A percentile compares a stretch with the other conserved stretches of the same genome.
Conservation (phyloP, 768 basidiomycete genomes). For the Agrocybe pediades region DNA sequence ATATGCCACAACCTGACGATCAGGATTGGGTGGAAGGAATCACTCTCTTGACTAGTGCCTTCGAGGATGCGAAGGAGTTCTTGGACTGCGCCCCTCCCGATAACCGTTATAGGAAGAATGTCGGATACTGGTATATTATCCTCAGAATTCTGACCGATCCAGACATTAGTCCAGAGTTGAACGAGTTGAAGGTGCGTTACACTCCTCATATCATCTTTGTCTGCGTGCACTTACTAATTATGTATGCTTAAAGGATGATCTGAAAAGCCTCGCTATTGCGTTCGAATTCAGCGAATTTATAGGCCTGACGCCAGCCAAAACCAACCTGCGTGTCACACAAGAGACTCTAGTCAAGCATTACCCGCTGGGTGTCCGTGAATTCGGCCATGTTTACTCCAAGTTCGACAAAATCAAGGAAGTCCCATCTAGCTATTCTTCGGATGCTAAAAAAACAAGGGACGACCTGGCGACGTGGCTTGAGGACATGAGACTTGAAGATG, state of each 20-base stretch:
- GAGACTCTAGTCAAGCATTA: conserved; percentile 48
- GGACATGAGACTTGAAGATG: conserved; percentile 40
- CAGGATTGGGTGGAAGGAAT: conserved; percentile 59
- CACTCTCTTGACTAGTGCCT: conserved; percentile 59
- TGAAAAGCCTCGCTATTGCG: conserved; percentile 46
- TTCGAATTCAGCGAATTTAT: conserved; percentile 51
- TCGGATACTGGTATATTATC: conserved; percentile 60
- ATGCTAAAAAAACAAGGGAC: conserved; percentile 45
- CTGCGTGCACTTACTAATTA: background rate
- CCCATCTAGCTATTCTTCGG: conserved; percentile 21
- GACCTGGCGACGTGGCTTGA: conserved; percentile 60
- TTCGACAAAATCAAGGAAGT: conserved; percentile 27
- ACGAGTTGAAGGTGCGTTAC: conserved; percentile 46
- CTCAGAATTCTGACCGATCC: conserved; percentile 44
- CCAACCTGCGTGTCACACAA: conserved; percentile 50
- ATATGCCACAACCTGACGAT: conserved; percentile 39
- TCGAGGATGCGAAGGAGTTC: conserved; percentile 61
- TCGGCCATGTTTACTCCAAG: conserved; percentile 40
- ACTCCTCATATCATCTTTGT: background rate
- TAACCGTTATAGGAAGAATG: conserved; percentile 58
- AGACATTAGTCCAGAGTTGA: conserved; percentile 46
- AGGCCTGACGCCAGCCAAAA: conserved; percentile 46
- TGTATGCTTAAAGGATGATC: conserved; percentile 24
- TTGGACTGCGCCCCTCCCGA: conserved; percentile 61
- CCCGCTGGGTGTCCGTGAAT: conserved; percentile 44